phyloP scores from a whole-genome alignment of 345 rosid genomes.

The Streptanthus diversifolius region DNA sequence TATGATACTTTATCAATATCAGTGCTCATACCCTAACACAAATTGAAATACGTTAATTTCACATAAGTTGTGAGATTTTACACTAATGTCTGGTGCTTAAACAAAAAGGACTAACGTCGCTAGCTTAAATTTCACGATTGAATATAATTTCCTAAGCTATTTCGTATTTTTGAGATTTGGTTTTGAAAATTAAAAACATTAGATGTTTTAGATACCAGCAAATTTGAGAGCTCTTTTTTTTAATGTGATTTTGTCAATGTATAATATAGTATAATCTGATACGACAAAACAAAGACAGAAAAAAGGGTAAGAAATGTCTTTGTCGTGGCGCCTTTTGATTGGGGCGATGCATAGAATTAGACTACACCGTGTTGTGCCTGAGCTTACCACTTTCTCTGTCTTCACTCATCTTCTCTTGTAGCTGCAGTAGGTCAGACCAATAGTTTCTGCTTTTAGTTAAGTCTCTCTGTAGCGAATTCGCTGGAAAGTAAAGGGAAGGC shows the following conservation, averaged over 20 bases:
- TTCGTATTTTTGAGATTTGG: neutral
- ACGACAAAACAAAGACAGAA: neutral
- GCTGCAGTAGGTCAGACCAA: constrained; percentile 45
- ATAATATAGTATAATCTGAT: neutral
- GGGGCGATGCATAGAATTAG: constrained; percentile 27
- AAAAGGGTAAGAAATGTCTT: neutral
- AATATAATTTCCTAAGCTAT: neutral
- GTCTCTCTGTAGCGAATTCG: constrained; percentile 8
- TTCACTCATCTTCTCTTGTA: constrained; percentile 20
- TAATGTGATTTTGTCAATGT: neutral
- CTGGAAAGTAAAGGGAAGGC: neutral
- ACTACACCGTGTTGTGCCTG: constrained; percentile 30
- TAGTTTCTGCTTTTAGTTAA: constrained; percentile 1
- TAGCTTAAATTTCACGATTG: neutral
- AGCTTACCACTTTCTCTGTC: constrained; percentile 3
- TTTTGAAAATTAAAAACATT: neutral
- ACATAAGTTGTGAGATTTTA: too few species aligned
- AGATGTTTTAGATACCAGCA: neutral
- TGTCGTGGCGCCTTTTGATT: constrained; percentile 34
- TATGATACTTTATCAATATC: too few species aligned
- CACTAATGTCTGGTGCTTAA: neutral
- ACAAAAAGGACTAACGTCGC: neutral
- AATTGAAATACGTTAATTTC: neutral
- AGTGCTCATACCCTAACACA: too few species aligned
- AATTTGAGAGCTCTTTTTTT: neutral